These are phyloP conservation scores for Acer yangbiense DNA, from an alignment of 345 rosid species.

Conservation along the genomic window DNA sequence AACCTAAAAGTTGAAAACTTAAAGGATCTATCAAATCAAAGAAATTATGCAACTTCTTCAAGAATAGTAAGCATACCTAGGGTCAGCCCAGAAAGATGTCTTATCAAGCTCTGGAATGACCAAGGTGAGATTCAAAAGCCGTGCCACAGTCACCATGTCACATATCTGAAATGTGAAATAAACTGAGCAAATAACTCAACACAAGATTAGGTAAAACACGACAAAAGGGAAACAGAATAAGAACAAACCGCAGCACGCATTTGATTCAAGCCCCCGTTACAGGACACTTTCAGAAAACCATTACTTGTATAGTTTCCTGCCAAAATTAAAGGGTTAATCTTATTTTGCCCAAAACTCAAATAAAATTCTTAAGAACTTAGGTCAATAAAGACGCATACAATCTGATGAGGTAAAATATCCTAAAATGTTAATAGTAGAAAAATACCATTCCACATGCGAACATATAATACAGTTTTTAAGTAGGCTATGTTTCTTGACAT, in stretches of 20 bases:
- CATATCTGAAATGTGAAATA: conserved; percentile 62
- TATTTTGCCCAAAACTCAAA: conserved; percentile 4
- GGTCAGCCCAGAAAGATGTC: conserved; percentile 97
- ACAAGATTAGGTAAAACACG: conserved; percentile 16
- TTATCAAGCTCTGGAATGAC: conserved; percentile 97
- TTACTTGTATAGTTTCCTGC: conserved; percentile 83
- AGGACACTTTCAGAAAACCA: conserved; percentile 82
- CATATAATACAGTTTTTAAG: not conserved
- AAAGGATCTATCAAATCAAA: not conserved
- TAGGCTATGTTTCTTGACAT: not conserved
- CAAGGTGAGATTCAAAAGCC: conserved; percentile 89
- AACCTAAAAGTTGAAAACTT: conserved; percentile 20
- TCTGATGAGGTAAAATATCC: not conserved
- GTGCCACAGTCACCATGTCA: conserved; percentile 88
- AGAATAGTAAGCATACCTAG: conserved; percentile 55
- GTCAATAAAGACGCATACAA: conserved; percentile 5
- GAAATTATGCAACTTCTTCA: not conserved
- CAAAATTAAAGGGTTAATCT: conserved; percentile 13
- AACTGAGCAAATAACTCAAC: conserved; percentile 20
- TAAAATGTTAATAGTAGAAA: not conserved
- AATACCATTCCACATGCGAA: not conserved
- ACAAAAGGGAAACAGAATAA: conserved; percentile 25
- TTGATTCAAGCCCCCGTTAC: conserved; percentile 95
- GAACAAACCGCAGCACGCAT: conserved; percentile 91
- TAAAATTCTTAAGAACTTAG: not conserved